Conservation (phyloP, 257 asterid genomes). For the Sherardia arvensis region DNA sequence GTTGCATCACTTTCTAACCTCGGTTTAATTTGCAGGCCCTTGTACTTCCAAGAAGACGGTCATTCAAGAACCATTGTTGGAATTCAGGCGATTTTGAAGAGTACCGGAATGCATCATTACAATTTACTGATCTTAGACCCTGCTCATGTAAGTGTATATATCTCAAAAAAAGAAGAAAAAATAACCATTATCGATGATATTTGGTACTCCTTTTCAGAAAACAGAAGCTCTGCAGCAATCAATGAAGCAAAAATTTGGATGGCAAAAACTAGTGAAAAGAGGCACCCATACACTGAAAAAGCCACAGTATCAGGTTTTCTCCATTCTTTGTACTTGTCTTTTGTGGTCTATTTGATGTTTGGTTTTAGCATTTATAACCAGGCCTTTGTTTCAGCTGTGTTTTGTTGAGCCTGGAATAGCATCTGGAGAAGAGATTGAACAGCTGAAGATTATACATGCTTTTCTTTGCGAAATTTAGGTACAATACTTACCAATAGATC, state of each 20-base stretch:
- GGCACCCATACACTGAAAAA: conserved; percentile 75
- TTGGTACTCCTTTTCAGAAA: conserved; percentile 28
- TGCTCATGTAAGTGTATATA: conserved; percentile 45
- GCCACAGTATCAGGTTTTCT: conserved; percentile 64
- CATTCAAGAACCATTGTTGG: conserved; percentile 94
- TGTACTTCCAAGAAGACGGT: conserved; percentile 92
- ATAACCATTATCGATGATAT: neutral
- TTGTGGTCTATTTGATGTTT: neutral
- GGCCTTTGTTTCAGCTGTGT: conserved; percentile 49
- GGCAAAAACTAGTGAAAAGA: conserved; percentile 79
- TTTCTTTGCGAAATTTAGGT: conserved; percentile 43
- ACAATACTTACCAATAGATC: conserved; percentile 1
- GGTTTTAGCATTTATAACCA: neutral
- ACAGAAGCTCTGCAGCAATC: conserved; percentile 38
- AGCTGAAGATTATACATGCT: conserved; percentile 54
- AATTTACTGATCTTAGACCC: conserved; percentile 79
- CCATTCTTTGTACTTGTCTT: neutral
- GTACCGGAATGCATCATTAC: conserved; percentile 44
- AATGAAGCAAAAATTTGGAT: conserved; percentile 42
- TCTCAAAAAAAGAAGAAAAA: conserved; percentile 1
- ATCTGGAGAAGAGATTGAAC: conserved; percentile 52
- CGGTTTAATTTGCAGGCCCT: conserved; percentile 46
- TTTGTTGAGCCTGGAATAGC: conserved; percentile 75
- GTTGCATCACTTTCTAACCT: neutral
- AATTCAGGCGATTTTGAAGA: conserved; percentile 58